Evolutionary conservation across 495 filamentous ascomycete species (phyloP), one percentile per base, ranked within the genome.

Genomic region (Aspergillus leporis): DNA sequence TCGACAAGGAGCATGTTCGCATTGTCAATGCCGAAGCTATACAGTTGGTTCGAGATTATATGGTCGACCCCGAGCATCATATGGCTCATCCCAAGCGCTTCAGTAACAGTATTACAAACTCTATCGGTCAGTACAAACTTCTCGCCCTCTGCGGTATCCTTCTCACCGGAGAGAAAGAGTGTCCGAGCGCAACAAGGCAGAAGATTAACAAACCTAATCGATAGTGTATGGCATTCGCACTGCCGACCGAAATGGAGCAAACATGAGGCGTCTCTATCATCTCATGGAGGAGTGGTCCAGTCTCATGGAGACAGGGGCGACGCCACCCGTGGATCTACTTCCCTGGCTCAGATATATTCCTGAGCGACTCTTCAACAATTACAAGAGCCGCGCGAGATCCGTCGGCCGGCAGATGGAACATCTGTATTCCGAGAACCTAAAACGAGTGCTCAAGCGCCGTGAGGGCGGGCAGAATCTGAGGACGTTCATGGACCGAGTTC

Each of bases 251-350:
- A 34, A 68, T 16, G 43, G 30, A 4, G 22, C 53, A 1, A 57
- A 76, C 43, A 70, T 82, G 71, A 61, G 55, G 2, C 59, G 71
- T 18, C 70, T 84, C 5, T 80, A 78, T 61, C 22, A 68, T 18
- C 34, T 83, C 9, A 77, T 83, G 76, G 75, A 80, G n/a, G 63
- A 72, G 9, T 83, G 75, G 76, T 73, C 76, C 16, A 58, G 70
- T 53, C 61, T 82, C 1, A 75, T 80, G 61, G 80, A 83, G 56
- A 48, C 70, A 0, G 81, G 80, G 12, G 75, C 75, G 1, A 83
- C 77, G 9, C 81, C 81, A 0, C 81, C 81, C 4, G 75, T 83
- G 0, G 80, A 83, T 53, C 64, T 76, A 13, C 79, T 74, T 49
- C 79, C 80, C 3, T 63, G 73, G 14, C 56, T 84, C 25, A 70